phyloP scores from a whole-genome alignment of 139 green algal species.

The Closterium sp. region DNA sequence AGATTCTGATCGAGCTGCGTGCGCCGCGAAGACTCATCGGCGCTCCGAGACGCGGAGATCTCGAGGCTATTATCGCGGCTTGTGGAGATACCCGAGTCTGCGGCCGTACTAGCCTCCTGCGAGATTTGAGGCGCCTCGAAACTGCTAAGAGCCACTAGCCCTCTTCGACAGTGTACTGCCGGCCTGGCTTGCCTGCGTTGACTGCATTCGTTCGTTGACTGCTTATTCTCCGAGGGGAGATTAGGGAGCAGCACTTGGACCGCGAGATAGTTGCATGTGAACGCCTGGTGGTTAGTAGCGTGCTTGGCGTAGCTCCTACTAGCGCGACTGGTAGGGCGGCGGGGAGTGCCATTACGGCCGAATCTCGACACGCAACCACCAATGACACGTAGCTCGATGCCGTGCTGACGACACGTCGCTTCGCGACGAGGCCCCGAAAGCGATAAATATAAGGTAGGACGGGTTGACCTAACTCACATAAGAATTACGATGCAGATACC shows the following conservation, averaged over 20 bases:
- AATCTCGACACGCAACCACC: background rate
- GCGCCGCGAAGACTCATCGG: background rate
- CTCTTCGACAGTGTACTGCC: background rate
- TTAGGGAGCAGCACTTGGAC: background rate
- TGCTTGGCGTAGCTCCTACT: background rate
- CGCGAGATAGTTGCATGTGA: background rate
- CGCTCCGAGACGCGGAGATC: background rate
- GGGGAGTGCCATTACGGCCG: background rate
- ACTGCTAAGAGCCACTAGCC: background rate
- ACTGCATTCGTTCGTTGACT: background rate
- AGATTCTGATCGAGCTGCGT: background rate
- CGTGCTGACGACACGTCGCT: constrained; percentile 66
- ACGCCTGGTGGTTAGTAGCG: background rate
- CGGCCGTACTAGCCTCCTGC: background rate
- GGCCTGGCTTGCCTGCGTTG: no score
- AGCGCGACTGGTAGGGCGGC: background rate
- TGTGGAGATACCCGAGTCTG: background rate
- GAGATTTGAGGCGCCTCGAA: background rate
- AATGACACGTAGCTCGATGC: constrained; percentile 74
- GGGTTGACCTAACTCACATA: no score
- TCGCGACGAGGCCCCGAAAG: constrained; percentile 47
- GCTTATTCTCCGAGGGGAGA: background rate
- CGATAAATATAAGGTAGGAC: no score
- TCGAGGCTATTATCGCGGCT: background rate
- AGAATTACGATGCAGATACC: no score